Conservation (phyloP, 2,329 filamentous ascomycete species). For the Eurotiales sp. region DNA sequence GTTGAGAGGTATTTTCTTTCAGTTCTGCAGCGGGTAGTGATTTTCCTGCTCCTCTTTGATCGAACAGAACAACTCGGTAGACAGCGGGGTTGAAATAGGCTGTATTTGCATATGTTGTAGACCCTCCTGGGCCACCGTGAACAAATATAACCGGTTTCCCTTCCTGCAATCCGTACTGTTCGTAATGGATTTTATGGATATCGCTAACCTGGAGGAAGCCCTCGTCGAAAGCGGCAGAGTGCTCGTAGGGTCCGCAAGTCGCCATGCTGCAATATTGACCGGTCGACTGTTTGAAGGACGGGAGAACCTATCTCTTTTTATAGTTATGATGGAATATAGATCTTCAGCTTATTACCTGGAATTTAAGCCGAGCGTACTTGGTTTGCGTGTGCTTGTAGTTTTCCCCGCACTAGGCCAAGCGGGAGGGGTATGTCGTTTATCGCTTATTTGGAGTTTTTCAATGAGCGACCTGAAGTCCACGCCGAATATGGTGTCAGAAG, state of each 20-base stretch:
- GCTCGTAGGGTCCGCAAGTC: slow-evolving; percentile 20
- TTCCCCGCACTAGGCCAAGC: too few relatives aligned
- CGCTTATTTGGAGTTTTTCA: too few relatives aligned
- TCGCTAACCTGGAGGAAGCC: slow-evolving; percentile 31
- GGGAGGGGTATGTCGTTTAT: too few relatives aligned
- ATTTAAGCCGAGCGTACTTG: too few relatives aligned
- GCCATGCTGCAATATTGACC: not conserved
- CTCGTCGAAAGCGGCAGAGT: slow-evolving; percentile 32
- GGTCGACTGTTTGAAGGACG: too few relatives aligned
- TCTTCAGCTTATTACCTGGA: too few relatives aligned
- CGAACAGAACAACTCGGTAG: slow-evolving; percentile 46
- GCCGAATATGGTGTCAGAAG: too few relatives aligned
- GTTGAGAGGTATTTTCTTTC: slow-evolving; percentile 45
- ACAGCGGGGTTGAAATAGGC: slow-evolving; percentile 43
- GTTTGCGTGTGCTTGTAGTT: too few relatives aligned
- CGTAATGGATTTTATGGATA: slow-evolving; percentile 35
- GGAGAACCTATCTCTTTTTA: too few relatives aligned
- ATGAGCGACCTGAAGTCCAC: too few relatives aligned
- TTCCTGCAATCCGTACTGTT: slow-evolving; percentile 36
- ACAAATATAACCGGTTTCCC: slow-evolving; percentile 41
- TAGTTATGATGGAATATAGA: too few relatives aligned
- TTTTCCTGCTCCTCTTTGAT: slow-evolving; percentile 46
- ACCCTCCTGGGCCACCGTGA: slow-evolving; percentile 44
- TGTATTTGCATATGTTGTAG: slow-evolving; percentile 32
- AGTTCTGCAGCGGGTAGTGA: slow-evolving; percentile 41